Percentiles rank a stretch among this genome's conserved stretches.
phyloP scores from a whole-genome alignment of 345 rosid species.

The Eucalyptus shirleyi region DNA sequence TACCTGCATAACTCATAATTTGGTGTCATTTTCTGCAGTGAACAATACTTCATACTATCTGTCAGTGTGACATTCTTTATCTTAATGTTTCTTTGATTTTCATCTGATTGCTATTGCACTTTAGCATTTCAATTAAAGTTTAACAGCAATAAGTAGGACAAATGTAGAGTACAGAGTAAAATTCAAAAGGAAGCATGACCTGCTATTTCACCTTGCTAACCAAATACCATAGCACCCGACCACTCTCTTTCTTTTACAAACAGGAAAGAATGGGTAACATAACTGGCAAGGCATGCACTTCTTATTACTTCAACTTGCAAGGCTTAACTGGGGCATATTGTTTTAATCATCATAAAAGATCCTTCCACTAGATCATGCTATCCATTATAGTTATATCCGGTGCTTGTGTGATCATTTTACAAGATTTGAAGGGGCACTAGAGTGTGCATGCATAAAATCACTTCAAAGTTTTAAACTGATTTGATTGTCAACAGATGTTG shows the following conservation, averaged over 20 bases:
- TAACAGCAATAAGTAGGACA: neutral
- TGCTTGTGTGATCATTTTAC: neutral
- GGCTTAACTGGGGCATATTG: neutral
- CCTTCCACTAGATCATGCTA: neutral
- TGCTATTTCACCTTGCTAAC: neutral
- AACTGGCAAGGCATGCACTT: neutral
- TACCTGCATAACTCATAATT: neutral
- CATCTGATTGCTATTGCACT: neutral
- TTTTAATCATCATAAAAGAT: neutral
- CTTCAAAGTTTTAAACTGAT: neutral
- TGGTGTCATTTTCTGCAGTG: neutral
- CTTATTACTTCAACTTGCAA: neutral
- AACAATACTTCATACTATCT: neutral
- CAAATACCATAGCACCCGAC: neutral
- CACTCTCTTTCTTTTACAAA: neutral
- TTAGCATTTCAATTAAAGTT: neutral
- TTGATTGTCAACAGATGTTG: slow-evolving; percentile 56
- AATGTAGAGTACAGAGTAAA: neutral
- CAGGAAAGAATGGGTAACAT: neutral
- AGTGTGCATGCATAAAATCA: neutral
- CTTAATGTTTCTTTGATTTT: neutral
- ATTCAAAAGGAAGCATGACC: neutral
- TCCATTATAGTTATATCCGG: neutral
- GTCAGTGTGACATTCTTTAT: neutral
- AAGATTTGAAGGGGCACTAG: neutral